Base-by-base conservation (phyloP, 257 asterid genomes). In the Anisodus tanguticus region DNA sequence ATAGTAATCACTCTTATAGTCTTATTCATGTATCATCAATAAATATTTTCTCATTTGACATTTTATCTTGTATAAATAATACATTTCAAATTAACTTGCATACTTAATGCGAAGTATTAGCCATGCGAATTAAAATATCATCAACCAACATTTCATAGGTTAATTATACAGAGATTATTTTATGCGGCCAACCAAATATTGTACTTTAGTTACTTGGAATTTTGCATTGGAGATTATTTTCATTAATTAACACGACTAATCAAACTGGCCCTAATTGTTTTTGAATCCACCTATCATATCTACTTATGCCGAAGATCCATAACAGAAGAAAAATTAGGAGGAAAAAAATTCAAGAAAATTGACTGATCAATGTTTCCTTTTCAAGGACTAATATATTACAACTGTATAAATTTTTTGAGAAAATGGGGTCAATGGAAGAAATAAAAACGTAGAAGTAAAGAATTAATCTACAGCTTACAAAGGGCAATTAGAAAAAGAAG, bases 391-490 rank as follows among this genome's bases (percentile, higher is more conserved):
- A 74, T 22, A 49, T 11, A 22, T 47, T 74, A 22, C 81, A 49
- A 12, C 81, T 11, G 8, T 5, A 51, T 9, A 4, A 47, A 19
- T 5, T 0, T 11, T 19, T 49, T 74, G 43, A 74, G 60, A 74
- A 74, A 74, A 74, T 47, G 62, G n/a, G 22, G n/a, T 47, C 12
- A 49, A 72, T 45, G 37, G 5, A 35, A 19, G 2, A 26, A 26
- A 12, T 1, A 7, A 35, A 43, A 9, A 74, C 45, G 3, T 64
- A 26, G 70, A 41, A 41, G 45, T 3, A 41, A 31, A 31, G 6
- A 74, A 19, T 74, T 49, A 49, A 74, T 74, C 79, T 74, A 74
- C 19, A 74, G 81, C 49, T 74, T 49, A 74, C 62, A 22, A 11
- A 74, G 2, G 0, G 1, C 62, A 49, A 74, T 31, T 72, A 45